These are phyloP conservation scores for Pseudopyrenochaeta lycopersici DNA, from an alignment of 2,329 filamentous ascomycete species.

Conservation along the genomic window DNA sequence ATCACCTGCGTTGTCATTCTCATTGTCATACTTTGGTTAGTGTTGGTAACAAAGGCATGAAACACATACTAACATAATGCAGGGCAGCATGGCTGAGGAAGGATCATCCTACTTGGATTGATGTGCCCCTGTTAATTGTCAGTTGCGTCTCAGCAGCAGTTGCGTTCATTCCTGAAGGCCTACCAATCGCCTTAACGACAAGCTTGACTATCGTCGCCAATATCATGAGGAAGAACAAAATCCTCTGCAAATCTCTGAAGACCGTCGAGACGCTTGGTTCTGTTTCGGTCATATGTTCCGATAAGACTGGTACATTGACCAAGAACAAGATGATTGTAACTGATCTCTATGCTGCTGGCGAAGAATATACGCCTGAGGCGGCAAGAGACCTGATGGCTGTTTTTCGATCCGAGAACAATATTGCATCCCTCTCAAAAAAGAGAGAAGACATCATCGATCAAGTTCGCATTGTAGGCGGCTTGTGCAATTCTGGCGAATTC, in stretches of 20 bases:
- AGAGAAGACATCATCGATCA: constrained; percentile 55
- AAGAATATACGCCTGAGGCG: constrained; percentile 61
- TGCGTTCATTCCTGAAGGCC: constrained; percentile 69
- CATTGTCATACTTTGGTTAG: constrained; percentile 68
- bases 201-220: constrained; percentile 80
- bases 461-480: constrained; percentile 67
- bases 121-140: constrained; percentile 75
- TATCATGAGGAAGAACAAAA: constrained; percentile 78
- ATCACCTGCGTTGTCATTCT: constrained; percentile 72
- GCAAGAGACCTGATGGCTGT: constrained; percentile 52
- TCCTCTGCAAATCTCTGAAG: constrained; percentile 81
- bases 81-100: constrained; percentile 73
- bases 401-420: constrained; percentile 49
- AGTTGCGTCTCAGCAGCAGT: constrained; percentile 71
- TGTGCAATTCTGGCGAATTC: constrained; percentile 81
- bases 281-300: constrained; percentile 77
- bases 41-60: no score
- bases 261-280: constrained; percentile 79
- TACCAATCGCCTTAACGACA: constrained; percentile 54
- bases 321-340: constrained; percentile 78
- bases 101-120: constrained; percentile 74
- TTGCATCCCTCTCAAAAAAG: constrained; percentile 29
- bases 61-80: no score
- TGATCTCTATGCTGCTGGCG: constrained; percentile 69
- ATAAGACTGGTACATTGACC: constrained; percentile 78